Evolutionary conservation across 495 filamentous ascomycete genomes (phyloP), one percentile per base, ranked within the genome.

Genomic region (Xylaria venustula): DNA sequence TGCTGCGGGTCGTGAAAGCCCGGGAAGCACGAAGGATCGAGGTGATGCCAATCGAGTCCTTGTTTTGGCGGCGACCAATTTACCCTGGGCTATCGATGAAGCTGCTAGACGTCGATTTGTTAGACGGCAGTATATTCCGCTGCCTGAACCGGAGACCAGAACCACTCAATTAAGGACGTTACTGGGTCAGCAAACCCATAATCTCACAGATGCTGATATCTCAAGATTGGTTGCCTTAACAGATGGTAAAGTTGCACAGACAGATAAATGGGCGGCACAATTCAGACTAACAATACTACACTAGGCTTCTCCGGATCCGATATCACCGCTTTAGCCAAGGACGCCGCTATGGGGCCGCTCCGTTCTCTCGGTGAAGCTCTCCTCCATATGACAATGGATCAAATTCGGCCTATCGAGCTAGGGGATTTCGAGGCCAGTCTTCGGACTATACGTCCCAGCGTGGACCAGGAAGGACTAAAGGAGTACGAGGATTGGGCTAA

Each of bases 61-160:
- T 15, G 94, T 99, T 1, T 80, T 99, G 25, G 94, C 94, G 2
- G 94, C 94, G 32, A 99, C 94, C 8, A 99, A 99, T 68, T 74
- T 98, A 68, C 94, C 94, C 1, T 98, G 94, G 94, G 93, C 92
- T 41, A 98, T 98, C 65, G 94, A 99, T 66, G 94, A 98, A 72
- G 94, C 94, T 32, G 94, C 94, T 8, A 83, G 94, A 50, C 78
- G 95, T 54, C 81, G 94, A 49, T 99, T 99, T 69, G 94, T 97
- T 23, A 84, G 94, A 40, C 79, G 94, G 51, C 95, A 98, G 70
- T 99, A 99, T 72, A 98, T 99, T 57, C 94, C 94, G 2, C 69
- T 99, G 37, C 94, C 94, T 2, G 94, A 97, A 69, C 83, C 85
- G 14, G 80, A 87, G 64, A 94, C 94, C 0, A 81, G 94, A 47